Evolutionary conservation across 116 monocot species (phyloP).

Genomic region (Papilionanthe hybrid): DNA sequence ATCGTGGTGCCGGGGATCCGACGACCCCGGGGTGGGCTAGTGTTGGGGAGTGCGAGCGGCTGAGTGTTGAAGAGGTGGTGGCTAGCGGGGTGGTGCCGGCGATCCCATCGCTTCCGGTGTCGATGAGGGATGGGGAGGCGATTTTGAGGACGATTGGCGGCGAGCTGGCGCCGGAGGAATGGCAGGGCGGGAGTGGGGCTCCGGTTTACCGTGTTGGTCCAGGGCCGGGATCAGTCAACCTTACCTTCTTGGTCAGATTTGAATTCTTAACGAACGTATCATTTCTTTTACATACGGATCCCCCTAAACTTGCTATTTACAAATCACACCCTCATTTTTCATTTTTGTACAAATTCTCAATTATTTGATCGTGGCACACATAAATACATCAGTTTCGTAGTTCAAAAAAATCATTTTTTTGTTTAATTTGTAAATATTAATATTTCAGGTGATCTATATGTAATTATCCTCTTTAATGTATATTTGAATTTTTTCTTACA

Average conservation of each 20-base stretch:
- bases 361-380: too few species aligned
- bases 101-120: constrained; percentile 80
- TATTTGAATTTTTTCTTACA: too few species aligned
- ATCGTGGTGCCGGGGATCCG: constrained; percentile 56
- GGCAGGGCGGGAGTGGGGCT: constrained; percentile 46
- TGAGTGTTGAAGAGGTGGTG: constrained; percentile 32
- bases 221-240: constrained; percentile 53
- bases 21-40: constrained; percentile 83
- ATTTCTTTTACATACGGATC: too few species aligned
- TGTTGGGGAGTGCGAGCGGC: constrained; percentile 47
- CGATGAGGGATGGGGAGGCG: constrained; percentile 52
- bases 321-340: too few species aligned
- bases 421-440: too few species aligned
- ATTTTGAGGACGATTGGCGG: constrained; percentile 52
- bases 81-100: constrained; percentile 37
- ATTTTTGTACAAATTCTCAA: too few species aligned
- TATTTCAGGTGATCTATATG: too few species aligned
- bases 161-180: constrained; percentile 42
- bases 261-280: too few species aligned
- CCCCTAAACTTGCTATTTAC: too few species aligned
- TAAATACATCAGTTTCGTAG: too few species aligned
- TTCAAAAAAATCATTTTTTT: too few species aligned
- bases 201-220: constrained; percentile 53
- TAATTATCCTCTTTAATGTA: too few species aligned
- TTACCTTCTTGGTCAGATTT: constrained; percentile 49